These are phyloP conservation scores for Echinosophora koreensis DNA, from an alignment of 306 rosid genomes.

Conservation along the genomic window DNA sequence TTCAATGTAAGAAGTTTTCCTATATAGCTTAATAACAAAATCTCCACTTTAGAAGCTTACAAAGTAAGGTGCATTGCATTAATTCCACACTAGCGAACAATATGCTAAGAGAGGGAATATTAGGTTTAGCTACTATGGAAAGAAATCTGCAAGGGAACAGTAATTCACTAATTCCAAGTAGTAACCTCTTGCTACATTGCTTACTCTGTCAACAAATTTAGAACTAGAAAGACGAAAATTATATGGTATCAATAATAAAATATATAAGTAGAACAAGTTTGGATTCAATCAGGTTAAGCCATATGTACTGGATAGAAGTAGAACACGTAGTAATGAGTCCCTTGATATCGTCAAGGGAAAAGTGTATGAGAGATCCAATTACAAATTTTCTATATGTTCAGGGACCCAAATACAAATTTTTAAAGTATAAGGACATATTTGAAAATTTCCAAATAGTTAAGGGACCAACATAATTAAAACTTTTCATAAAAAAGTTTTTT, in stretches of 20 bases:
- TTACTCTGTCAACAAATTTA: slow-evolving; percentile 23
- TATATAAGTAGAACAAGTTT: slow-evolving; percentile 19
- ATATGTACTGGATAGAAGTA: slow-evolving; percentile 9
- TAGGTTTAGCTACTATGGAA: slow-evolving; percentile 23
- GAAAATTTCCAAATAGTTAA: too few species aligned
- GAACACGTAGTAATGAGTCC: slow-evolving; percentile 24
- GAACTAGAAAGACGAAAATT: not conserved
- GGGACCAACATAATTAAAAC: too few species aligned
- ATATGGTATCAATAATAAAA: not conserved
- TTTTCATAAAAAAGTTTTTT: too few species aligned
- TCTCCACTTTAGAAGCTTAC: slow-evolving; percentile 27
- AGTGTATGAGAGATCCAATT: too few species aligned
- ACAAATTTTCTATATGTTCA: too few species aligned
- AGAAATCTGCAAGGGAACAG: slow-evolving; percentile 6
- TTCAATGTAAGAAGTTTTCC: slow-evolving; percentile 6
- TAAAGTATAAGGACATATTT: too few species aligned
- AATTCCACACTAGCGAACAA: slow-evolving; percentile 13
- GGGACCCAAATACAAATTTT: too few species aligned
- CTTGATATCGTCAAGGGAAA: slow-evolving; percentile 20
- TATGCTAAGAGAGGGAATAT: slow-evolving; percentile 3
- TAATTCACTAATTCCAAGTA: slow-evolving; percentile 17
- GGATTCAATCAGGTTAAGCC: slow-evolving; percentile 20
- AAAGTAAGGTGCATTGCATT: slow-evolving; percentile 31
- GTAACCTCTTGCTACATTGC: slow-evolving; percentile 34
- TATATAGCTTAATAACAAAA: slow-evolving; percentile 24